Percentiles rank a stretch among this genome's conserved stretches.
phyloP scores from a whole-genome alignment of 768 basidiomycete genomes.

The Sporobolomyces pararoseus region DNA sequence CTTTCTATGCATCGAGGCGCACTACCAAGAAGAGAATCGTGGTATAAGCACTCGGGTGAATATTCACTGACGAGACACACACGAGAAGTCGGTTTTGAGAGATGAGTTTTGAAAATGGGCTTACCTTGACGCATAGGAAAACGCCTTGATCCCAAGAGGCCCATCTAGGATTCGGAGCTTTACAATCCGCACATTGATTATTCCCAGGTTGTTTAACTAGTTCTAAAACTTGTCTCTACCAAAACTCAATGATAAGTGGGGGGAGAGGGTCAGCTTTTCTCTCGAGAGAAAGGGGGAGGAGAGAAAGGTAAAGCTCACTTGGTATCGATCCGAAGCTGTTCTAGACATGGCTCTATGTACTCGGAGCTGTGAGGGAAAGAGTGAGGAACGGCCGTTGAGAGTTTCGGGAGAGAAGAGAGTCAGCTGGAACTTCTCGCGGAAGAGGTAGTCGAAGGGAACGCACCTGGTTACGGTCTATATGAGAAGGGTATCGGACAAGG shows the following conservation, averaged over 20 bases:
- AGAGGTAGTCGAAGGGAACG: too few relatives aligned
- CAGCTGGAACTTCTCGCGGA: too few relatives aligned
- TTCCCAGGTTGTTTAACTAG: slow-evolving; percentile 72
- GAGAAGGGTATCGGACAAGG: too few relatives aligned
- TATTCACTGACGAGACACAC: too few relatives aligned
- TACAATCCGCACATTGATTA: slow-evolving; percentile 88
- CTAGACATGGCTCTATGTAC: slow-evolving; percentile 6
- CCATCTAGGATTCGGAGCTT: slow-evolving; percentile 72
- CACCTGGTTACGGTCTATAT: too few relatives aligned
- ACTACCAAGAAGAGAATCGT: slow-evolving; percentile 54
- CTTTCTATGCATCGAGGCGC: slow-evolving; percentile 88
- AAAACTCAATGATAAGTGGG: background rate
- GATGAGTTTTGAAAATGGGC: slow-evolving; percentile 3
- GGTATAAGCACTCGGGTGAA: too few relatives aligned
- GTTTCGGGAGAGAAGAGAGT: background rate
- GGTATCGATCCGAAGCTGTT: slow-evolving; percentile 25
- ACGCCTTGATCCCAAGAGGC: slow-evolving; percentile 82
- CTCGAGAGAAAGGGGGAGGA: background rate
- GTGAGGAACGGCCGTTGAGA: background rate
- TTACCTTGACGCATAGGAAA: slow-evolving; percentile 66
- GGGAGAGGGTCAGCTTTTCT: too few relatives aligned
- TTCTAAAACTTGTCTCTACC: slow-evolving; percentile 62
- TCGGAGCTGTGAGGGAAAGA: background rate
- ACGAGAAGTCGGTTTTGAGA: too few relatives aligned
- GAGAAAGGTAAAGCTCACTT: background rate